A percentile compares a stretch with the other conserved stretches of the same genome.
phyloP scores from a whole-genome alignment of 192 early-diverging fungal species.

The Phlyctochytrium bullatum region DNA sequence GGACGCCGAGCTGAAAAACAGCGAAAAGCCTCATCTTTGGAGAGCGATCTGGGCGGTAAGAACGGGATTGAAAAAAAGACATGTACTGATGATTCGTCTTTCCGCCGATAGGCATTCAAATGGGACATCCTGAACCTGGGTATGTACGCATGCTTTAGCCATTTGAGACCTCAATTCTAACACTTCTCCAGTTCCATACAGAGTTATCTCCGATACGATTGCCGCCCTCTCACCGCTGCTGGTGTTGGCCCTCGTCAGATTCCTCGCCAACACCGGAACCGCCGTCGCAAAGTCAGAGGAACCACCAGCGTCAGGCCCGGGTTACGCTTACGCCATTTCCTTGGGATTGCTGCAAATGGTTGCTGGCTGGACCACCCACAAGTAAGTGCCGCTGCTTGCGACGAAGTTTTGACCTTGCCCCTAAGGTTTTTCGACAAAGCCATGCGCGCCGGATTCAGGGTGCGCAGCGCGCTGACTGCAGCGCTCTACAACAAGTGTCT shows the following conservation, averaged over 20 bases:
- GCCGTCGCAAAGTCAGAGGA: neutral
- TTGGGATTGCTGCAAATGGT: neutral
- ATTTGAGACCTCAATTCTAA: too few species aligned
- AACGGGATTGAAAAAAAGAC: too few species aligned
- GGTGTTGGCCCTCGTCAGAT: slow-evolving; percentile 1
- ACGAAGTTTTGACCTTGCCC: neutral
- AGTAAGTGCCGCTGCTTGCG: neutral
- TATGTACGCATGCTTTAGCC: too few species aligned
- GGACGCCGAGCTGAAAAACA: neutral
- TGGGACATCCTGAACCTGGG: neutral
- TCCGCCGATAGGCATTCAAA: slow-evolving; percentile 1
- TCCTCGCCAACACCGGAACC: neutral
- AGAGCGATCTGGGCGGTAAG: slow-evolving; percentile 1
- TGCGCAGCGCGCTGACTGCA: neutral
- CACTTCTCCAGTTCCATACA: neutral
- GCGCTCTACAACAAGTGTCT: slow-evolving; percentile 5
- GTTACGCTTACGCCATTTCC: neutral
- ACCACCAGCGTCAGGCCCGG: neutral
- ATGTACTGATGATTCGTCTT: too few species aligned
- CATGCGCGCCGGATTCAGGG: slow-evolving; percentile 3
- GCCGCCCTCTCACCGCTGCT: neutral
- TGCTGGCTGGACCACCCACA: slow-evolving; percentile 4
- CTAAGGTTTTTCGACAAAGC: neutral
- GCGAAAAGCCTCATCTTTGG: neutral
- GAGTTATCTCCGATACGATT: neutral